Evolutionary conservation across 78 protist species (phyloP).

Genomic region (Pigoraptor vietnamica): DNA sequence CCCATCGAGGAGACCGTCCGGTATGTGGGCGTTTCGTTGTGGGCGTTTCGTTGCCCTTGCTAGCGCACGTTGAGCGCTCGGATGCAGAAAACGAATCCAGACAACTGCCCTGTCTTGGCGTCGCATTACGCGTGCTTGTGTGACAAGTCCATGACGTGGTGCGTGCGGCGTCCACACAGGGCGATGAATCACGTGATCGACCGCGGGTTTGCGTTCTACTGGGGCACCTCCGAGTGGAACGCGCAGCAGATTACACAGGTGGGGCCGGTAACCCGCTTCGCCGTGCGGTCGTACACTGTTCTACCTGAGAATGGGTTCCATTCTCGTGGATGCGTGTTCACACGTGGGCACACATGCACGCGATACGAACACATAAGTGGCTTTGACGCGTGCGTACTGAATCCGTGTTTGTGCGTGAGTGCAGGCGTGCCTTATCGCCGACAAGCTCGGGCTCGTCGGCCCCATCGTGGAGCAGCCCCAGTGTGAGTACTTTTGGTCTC

Average conservation of each 20-base stretch:
- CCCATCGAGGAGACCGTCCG: slow-evolving; percentile 47
- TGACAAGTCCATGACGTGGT: too few relatives aligned
- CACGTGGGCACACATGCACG: not conserved
- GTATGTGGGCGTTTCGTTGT: not conserved
- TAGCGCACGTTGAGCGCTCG: too few relatives aligned
- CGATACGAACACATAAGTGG: not conserved
- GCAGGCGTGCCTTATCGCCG: slow-evolving; percentile 12
- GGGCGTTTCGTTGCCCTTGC: not conserved
- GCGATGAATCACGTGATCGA: slow-evolving; percentile 37
- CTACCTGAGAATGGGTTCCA: too few relatives aligned
- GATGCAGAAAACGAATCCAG: too few relatives aligned
- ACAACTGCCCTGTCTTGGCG: not conserved
- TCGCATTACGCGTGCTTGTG: not conserved
- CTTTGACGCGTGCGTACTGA: not conserved
- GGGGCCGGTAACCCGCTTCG: too few relatives aligned
- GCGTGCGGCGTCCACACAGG: not conserved
- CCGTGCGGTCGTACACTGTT: too few relatives aligned
- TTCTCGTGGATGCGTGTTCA: too few relatives aligned
- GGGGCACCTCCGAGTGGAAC: slow-evolving; percentile 53
- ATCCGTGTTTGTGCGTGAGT: not conserved
- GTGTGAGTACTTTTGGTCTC: not conserved
- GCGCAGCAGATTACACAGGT: slow-evolving; percentile 19
- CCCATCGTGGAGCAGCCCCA: slow-evolving; percentile 39
- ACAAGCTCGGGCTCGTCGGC: slow-evolving; percentile 22
- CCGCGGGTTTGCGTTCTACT: slow-evolving; percentile 45